Conservation (phyloP, 192 early-diverging fungal species). For the Coemansia sp. region DNA sequence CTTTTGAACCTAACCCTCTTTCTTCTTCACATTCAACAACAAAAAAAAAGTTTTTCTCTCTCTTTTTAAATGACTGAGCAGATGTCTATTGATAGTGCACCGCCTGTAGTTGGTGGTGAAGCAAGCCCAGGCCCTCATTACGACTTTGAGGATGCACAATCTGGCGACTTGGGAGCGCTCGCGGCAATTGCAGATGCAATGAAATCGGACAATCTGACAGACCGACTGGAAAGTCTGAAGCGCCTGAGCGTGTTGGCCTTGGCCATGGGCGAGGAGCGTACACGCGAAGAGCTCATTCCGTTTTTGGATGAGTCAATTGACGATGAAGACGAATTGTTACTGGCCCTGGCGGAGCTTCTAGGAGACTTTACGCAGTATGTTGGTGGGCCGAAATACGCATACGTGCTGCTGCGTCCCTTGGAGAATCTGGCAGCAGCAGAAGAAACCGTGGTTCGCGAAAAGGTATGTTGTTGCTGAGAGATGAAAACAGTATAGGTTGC, state of each 20-base stretch:
- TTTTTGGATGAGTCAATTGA: constrained; percentile 99
- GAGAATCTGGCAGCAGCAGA: constrained; percentile 97
- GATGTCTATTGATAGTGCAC: constrained; percentile 52
- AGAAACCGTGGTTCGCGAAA: constrained; percentile 96
- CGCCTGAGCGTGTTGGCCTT: constrained; percentile 61
- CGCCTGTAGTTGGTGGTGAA: constrained; percentile 14
- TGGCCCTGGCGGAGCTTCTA: constrained; percentile 91
- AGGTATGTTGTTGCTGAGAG: constrained; percentile 56
- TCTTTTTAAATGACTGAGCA: constrained; percentile 42
- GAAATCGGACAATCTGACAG: constrained; percentile 53
- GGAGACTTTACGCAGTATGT: constrained; percentile 90
- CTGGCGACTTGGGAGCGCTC: constrained; percentile 45
- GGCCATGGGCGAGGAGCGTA: constrained; percentile 91
- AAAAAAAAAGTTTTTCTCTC: not conserved
- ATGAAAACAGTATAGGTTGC: not conserved
- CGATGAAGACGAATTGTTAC: constrained; percentile 97
- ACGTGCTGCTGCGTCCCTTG: constrained; percentile 84
- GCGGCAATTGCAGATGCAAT: constrained; percentile 54
- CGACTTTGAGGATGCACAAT: constrained; percentile 50
- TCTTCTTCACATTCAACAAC: constrained; percentile 3
- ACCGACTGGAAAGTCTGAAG: constrained; percentile 55
- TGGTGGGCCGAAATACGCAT: constrained; percentile 84
- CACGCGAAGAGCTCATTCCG: constrained; percentile 93
- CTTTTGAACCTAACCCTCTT: not conserved
- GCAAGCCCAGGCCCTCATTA: constrained; percentile 24